These are phyloP conservation scores for Boletus bicolor DNA, from an alignment of 768 basidiomycete species.

Conservation along the genomic window DNA sequence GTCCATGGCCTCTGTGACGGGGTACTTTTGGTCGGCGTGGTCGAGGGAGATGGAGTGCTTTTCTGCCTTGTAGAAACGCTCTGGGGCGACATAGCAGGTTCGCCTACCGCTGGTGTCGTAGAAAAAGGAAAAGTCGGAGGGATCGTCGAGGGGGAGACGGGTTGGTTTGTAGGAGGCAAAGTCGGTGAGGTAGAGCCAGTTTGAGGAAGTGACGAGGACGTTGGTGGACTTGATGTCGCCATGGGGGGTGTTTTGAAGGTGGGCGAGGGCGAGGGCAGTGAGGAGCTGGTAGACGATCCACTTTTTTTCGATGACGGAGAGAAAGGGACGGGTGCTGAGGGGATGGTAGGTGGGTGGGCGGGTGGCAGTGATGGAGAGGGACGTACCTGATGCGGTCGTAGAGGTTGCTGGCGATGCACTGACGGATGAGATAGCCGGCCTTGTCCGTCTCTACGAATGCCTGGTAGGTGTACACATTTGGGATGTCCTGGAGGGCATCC, in stretches of 20 bases:
- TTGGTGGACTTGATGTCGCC: conserved; percentile 99
- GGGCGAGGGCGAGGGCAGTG: conserved; percentile 76
- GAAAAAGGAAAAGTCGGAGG: conserved; percentile 96
- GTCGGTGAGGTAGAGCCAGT: conserved; percentile 93
- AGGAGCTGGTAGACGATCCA: conserved; percentile 97
- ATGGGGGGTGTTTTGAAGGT: conserved; percentile 86
- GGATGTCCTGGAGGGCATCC: conserved; percentile 77
- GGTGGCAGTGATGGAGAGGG: not conserved
- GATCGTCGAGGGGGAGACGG: conserved; percentile 92
- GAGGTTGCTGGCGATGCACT: conserved; percentile 91
- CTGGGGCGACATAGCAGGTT: conserved; percentile 95
- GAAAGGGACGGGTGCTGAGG: conserved; percentile 88
- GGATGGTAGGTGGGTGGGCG: not conserved
- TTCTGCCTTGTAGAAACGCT: conserved; percentile 85
- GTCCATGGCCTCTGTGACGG: conserved; percentile 95
- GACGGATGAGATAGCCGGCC: conserved; percentile 91
- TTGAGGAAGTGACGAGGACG: conserved; percentile 93
- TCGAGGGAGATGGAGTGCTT: conserved; percentile 57
- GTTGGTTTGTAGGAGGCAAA: conserved; percentile 96
- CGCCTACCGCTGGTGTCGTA: conserved; percentile 93
- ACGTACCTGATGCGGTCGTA: conserved; percentile 95
- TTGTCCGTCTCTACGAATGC: conserved; percentile 91
- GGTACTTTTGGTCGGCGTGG: conserved; percentile 60
- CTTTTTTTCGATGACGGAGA: conserved; percentile 89
- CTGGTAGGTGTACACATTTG: conserved; percentile 88